phyloP scores from a whole-genome alignment of 495 filamentous ascomycete genomes.

The Rusavskia elegans region DNA sequence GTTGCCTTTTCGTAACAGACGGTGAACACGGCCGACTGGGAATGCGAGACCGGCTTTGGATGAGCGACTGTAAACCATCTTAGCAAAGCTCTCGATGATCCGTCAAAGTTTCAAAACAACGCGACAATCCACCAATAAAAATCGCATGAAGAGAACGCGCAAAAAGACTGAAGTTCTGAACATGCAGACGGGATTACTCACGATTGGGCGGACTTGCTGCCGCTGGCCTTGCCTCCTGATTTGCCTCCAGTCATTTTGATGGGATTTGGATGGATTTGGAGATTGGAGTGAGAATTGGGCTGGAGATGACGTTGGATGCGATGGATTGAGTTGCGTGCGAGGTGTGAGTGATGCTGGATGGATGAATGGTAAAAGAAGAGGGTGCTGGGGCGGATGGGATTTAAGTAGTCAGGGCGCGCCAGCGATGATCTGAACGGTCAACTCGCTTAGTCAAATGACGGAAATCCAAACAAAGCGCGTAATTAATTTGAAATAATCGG shows the following conservation, averaged over 20 bases:
- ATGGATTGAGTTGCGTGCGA: conserved; percentile 11
- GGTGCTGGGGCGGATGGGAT: conserved; percentile 15
- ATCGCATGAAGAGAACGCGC: conserved; percentile 3
- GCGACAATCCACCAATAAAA: not conserved
- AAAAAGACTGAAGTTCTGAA: conserved; percentile 12
- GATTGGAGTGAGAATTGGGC: conserved; percentile 15
- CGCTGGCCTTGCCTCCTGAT: conserved; percentile 95
- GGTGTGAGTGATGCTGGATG: conserved; percentile 19
- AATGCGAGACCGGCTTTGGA: conserved; percentile 99
- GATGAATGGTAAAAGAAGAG: conserved; percentile 19
- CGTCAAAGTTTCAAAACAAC: not conserved
- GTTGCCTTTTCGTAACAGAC: conserved; percentile 98
- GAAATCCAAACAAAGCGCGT: conserved; percentile 2
- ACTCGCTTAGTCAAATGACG: conserved; percentile 10
- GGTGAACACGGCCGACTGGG: conserved; percentile 98
- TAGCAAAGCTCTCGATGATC: conserved; percentile 8
- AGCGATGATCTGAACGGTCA: conserved; percentile 11
- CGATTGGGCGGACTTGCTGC: conserved; percentile 95
- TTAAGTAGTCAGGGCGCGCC: conserved; percentile 14
- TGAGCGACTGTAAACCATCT: conserved; percentile 56
- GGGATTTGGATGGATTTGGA: conserved; percentile 20
- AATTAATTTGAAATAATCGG: not conserved
- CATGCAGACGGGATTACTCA: conserved; percentile 32
- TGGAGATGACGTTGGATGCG: conserved; percentile 14
- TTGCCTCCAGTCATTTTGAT: conserved; percentile 98